Percentiles rank a stretch among this genome's conserved stretches.
phyloP scores from a whole-genome alignment of 495 filamentous ascomycete genomes.

The Delitschia confertaspora region DNA sequence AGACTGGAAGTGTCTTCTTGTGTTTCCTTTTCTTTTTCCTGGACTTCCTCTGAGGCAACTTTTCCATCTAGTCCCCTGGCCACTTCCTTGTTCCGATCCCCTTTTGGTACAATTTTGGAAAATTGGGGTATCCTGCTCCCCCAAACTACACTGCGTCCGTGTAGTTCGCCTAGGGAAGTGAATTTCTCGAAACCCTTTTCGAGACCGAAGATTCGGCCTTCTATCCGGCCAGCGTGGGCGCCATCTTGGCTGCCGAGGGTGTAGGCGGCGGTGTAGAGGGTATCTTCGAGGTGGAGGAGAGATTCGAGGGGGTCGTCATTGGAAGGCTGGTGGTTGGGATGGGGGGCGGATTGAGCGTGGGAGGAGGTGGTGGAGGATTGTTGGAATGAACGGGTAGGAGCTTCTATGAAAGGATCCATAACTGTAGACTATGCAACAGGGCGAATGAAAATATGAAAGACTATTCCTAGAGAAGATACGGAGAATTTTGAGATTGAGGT shows the following conservation, averaged over 20 bases:
- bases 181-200: constrained; percentile 94
- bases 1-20: constrained; percentile 30
- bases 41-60: not conserved
- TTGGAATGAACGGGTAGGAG: no score
- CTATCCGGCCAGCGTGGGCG: constrained; percentile 65
- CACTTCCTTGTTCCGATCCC: not conserved
- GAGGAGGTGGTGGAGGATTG: not conserved
- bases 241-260: constrained; percentile 67
- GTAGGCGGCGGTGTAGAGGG: constrained; percentile 82
- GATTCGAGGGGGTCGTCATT: constrained; percentile 56
- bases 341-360: not conserved
- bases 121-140: constrained; percentile 44
- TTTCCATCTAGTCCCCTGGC: not conserved
- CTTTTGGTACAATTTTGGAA: not conserved
- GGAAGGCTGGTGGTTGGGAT: not conserved
- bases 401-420: no score
- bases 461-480: no score
- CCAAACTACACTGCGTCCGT: constrained; percentile 80
- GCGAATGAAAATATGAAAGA: no score
- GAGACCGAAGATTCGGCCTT: constrained; percentile 83
- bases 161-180: constrained; percentile 63
- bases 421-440: no score
- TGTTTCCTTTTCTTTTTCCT: not conserved
- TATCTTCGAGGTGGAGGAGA: constrained; percentile 68
- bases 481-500: no score